These are phyloP conservation scores for Isoetes taiwanensis DNA, from an alignment of 75 land plant species.

Conservation along the genomic window DNA sequence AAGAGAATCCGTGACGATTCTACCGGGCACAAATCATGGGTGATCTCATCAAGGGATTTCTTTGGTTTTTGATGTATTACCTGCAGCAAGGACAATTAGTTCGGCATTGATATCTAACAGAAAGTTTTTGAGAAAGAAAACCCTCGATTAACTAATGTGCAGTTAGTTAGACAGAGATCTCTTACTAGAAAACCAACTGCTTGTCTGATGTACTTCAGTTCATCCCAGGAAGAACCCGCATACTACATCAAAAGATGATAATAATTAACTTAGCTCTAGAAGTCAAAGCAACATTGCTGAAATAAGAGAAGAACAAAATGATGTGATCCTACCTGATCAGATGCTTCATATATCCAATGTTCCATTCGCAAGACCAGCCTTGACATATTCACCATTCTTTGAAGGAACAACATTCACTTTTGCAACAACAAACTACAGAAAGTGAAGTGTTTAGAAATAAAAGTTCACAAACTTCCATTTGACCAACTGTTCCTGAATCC, in stretches of 20 bases:
- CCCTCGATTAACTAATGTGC: not conserved
- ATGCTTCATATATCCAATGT: conserved; percentile 77
- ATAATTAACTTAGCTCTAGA: too few relatives aligned
- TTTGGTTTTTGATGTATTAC: conserved; percentile 93
- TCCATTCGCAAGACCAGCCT: conserved; percentile 28
- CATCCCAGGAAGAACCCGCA: conserved; percentile 96
- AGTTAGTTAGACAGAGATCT: not conserved
- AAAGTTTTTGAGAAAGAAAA: not conserved
- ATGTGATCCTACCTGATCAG: conserved; percentile 53
- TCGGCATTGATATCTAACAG: not conserved
- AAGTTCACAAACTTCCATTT: not conserved
- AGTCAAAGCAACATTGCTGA: not conserved
- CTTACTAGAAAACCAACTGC: conserved; percentile 88
- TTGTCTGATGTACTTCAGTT: conserved; percentile 87
- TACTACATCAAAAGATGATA: conserved; percentile 42
- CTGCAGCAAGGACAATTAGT: conserved; percentile 20
- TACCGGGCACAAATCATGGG: conserved; percentile 91
- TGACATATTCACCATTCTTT: conserved; percentile 1
- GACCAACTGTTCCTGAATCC: not conserved
- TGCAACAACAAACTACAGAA: conserved; percentile 51
- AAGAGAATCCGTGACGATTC: too few relatives aligned
- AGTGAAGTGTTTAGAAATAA: not conserved
- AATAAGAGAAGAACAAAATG: not conserved
- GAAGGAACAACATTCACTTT: conserved; percentile 15
- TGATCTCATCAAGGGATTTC: conserved; percentile 85